Conservation (phyloP, 2,329 filamentous ascomycete genomes). For the Curvularia spicifera region DNA sequence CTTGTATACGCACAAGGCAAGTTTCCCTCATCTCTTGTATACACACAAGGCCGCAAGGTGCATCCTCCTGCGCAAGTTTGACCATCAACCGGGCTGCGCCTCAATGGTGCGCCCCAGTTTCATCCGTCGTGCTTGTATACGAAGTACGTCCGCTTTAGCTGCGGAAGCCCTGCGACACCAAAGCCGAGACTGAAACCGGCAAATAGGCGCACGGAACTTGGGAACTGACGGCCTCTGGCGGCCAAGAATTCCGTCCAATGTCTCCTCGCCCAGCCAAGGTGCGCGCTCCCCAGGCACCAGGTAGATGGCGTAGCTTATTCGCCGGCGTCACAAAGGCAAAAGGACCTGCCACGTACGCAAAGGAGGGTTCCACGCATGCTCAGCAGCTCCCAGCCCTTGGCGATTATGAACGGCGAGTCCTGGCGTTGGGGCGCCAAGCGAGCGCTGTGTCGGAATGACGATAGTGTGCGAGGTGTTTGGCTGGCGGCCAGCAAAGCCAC, state of each 20-base stretch:
- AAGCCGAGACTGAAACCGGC: conserved; percentile 1
- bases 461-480: not conserved
- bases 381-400: conserved; percentile 2
- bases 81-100: conserved; percentile 7
- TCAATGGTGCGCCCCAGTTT: conserved; percentile 13
- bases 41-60: conserved; percentile 1
- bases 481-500: not conserved
- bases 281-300: not conserved
- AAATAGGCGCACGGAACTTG: not conserved
- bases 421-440: conserved; percentile 9
- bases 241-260: not conserved
- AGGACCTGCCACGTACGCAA: not conserved
- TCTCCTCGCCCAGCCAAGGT: not conserved
- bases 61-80: conserved; percentile 4
- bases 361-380: not conserved
- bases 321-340: not conserved
- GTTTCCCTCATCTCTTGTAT: not conserved
- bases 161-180: not conserved
- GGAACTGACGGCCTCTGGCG: not conserved
- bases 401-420: conserved; percentile 3
- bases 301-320: not conserved
- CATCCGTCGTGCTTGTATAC: not conserved
- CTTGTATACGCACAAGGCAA: not conserved
- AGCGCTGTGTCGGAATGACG: not conserved
- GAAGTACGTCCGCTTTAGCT: not conserved